Evolutionary conservation across 345 rosid genomes (phyloP), one percentile per base, ranked within the genome.

Genomic region (Atalantia buxifolia): DNA sequence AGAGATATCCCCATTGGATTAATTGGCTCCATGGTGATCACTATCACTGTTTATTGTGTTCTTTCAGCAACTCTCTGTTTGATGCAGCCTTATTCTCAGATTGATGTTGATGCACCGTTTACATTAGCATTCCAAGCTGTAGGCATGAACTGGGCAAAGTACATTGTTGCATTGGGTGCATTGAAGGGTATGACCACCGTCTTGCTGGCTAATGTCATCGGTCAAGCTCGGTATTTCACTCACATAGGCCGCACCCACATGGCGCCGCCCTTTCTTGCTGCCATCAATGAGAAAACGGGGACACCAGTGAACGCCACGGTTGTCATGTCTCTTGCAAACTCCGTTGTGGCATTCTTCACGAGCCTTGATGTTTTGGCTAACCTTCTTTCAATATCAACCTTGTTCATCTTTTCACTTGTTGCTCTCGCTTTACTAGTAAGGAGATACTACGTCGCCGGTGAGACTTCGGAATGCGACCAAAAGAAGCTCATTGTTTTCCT

Each of bases 141-240:
- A 5, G 94, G 94, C 0, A 71, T 83, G 92, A 63, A 73, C 21
- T 90, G 94, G 92, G 97, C 92, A 0, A 89, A 89, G 75, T 92
- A 87, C 79, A 68, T 90, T 7, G 94, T 90, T 2, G 90, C 93
- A 2, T 78, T 84, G 2, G 97, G 94, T 21, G 97, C 94, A 27
- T 77, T 92, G 35, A 84, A 92, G 57, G 97, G 94, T 0, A 92
- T 88, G 94, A 90, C 92, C 7, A 87, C 93, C 0, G 91, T 84
- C 36, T 80, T 92, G 60, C 81, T 89, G 9, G 92, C 86, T 65
- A 81, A 84, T 25, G 78, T 88, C 1, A 63, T 90, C 0, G 92
- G 92, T 28, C 97, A 92, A 72, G 93, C 94, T 2, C 77, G 93
- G 0, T 92, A 92, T 28, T 82, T 90, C 71, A 92, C 94, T 6